Conservation (phyloP, 2,329 filamentous ascomycete species). For the Sporothrix brunneoviolacea region DNA sequence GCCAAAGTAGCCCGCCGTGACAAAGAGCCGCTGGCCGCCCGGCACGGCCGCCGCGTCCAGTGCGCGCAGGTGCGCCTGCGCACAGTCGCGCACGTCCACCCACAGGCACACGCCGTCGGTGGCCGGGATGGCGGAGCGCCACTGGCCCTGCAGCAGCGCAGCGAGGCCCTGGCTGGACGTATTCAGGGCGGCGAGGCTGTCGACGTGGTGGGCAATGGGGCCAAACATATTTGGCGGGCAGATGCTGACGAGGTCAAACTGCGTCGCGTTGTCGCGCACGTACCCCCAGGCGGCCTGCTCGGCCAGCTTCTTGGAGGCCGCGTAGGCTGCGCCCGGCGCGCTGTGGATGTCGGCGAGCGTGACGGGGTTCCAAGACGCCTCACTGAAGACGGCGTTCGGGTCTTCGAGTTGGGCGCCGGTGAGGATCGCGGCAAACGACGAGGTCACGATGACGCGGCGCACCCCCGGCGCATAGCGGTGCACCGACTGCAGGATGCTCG, state of each 20-base stretch:
- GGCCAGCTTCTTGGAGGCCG: conserved; percentile 47
- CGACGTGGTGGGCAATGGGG: conserved; percentile 5
- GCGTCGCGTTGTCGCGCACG: conserved; percentile 31
- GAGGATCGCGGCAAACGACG: conserved; percentile 16
- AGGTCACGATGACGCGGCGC: conserved; percentile 24
- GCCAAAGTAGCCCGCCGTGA: conserved; percentile 32
- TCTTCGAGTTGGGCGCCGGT: conserved; percentile 21
- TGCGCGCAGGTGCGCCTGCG: not conserved
- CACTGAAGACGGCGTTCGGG: conserved; percentile 30
- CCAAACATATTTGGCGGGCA: conserved; percentile 14
- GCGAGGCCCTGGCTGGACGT: conserved; percentile 4
- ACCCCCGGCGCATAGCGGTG: conserved; percentile 19
- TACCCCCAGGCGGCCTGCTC: conserved; percentile 49
- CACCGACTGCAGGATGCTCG: not conserved
- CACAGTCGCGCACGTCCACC: conserved; percentile 2
- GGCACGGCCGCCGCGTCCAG: conserved; percentile 26
- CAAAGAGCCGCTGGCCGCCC: conserved; percentile 46
- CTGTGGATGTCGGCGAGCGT: conserved; percentile 35
- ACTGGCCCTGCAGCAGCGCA: not conserved
- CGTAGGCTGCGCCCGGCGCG: conserved; percentile 35
- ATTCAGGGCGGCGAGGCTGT: not conserved
- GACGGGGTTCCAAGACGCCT: conserved; percentile 47
- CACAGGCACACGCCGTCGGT: not conserved
- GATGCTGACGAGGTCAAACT: conserved; percentile 38
- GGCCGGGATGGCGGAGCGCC: not conserved